A percentile compares a stretch with the other conserved stretches of the same genome.
phyloP scores from a whole-genome alignment of 2,329 filamentous ascomycete species.

The Knufia fluminis region DNA sequence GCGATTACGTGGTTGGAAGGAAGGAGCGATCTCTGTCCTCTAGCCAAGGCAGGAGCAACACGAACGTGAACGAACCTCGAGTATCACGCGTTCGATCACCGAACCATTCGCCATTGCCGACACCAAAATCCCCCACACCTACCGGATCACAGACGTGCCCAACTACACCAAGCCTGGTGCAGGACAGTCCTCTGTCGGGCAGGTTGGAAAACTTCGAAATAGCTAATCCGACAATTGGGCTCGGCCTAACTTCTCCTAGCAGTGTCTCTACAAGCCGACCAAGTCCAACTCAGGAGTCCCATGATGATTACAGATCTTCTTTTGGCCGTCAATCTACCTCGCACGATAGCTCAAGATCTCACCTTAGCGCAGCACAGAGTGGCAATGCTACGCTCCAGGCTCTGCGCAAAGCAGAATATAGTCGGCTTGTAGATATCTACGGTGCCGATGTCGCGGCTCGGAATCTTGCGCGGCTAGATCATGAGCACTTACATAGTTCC shows the following conservation, averaged over 20 bases:
- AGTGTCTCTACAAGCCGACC: not conserved
- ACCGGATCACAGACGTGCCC: constrained; percentile 3
- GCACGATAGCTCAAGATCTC: not conserved
- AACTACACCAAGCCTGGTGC: not conserved
- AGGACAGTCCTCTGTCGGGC: not conserved
- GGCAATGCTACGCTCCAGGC: constrained; percentile 20
- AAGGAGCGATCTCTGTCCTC: constrained; percentile 16
- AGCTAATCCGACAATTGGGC: not conserved
- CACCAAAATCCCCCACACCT: not conserved
- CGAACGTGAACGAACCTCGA: not conserved
- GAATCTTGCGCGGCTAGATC: constrained; percentile 10
- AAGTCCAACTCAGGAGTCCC: constrained; percentile 2
- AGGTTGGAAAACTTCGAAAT: not conserved
- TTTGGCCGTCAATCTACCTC: not conserved
- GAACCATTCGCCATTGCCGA: not conserved
- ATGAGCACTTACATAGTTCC: not conserved
- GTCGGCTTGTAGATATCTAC: constrained; percentile 20
- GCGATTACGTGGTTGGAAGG: constrained; percentile 20
- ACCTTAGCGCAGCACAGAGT: not conserved
- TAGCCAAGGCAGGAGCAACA: not conserved
- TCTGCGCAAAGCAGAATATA: constrained; percentile 23
- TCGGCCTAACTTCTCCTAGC: not conserved
- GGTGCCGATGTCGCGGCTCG: constrained; percentile 13
- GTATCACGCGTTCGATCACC: too few relatives aligned
- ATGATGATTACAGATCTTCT: not conserved